Percentiles rank a stretch among this genome's conserved stretches.
Evolutionary conservation across 495 filamentous ascomycete species (phyloP).

Genomic region (Hyaloscypha variabilis): DNA sequence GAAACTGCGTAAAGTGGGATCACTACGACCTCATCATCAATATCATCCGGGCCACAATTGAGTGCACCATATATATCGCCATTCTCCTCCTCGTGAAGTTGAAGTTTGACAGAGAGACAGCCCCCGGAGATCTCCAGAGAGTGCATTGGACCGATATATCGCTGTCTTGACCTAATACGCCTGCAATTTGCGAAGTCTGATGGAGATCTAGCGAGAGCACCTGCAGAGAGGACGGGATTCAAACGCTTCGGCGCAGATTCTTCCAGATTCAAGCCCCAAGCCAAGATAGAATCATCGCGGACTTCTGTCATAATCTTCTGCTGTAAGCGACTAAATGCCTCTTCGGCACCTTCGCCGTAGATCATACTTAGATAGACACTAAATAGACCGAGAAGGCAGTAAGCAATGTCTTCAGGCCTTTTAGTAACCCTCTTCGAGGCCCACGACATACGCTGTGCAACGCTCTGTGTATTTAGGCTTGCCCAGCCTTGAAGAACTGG

Average conservation of each 20-base stretch:
- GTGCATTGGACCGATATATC: conserved; percentile 1
- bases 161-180: conserved; percentile 16
- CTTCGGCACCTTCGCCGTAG: conserved; percentile 22
- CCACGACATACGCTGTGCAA: conserved; percentile 15
- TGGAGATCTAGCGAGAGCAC: conserved; percentile 20
- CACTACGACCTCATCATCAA: conserved; percentile 19
- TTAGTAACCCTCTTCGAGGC: conserved; percentile 6
- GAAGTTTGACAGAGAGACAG: conserved; percentile 20
- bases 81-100: not conserved
- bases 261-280: conserved; percentile 4
- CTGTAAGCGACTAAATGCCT: conserved; percentile 12
- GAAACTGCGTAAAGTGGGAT: conserved; percentile 14
- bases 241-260: not conserved
- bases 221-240: conserved; percentile 1
- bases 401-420: conserved; percentile 7
- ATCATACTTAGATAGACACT: conserved; percentile 27
- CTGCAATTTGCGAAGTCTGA: conserved; percentile 25
- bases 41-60: conserved; percentile 23
- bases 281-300: conserved; percentile 7
- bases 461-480: not conserved
- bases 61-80: conserved; percentile 18
- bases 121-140: conserved; percentile 25
- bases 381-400: conserved; percentile 13
- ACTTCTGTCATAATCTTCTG: conserved; percentile 5
- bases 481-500: conserved; percentile 4